A percentile compares a stretch with the other conserved stretches of the same genome.
These are phyloP conservation scores for Rhizopogon vinicolor DNA, from an alignment of 768 basidiomycete genomes.

Conservation along the genomic window DNA sequence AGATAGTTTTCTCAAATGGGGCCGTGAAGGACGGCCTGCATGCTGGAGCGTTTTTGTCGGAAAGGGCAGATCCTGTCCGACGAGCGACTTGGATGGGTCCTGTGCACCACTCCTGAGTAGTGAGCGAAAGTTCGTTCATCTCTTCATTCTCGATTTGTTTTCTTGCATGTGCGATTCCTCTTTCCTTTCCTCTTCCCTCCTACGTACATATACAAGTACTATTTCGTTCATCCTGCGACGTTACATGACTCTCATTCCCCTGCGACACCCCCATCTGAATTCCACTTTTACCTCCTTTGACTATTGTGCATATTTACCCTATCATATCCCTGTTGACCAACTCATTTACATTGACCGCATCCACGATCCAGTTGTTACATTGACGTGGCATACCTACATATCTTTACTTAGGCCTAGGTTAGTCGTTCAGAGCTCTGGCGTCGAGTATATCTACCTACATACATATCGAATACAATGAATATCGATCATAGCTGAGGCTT, in stretches of 20 bases:
- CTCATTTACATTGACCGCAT: not conserved
- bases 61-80: conserved; percentile 25
- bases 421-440: not conserved
- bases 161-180: not conserved
- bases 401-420: not conserved
- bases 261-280: not conserved
- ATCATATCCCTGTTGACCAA: not conserved
- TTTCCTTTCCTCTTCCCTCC: not conserved
- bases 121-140: not conserved
- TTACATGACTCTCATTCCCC: not conserved
- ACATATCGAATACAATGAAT: not conserved
- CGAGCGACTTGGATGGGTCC: conserved; percentile 25
- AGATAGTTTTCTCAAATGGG: not conserved
- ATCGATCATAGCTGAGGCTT: not conserved
- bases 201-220: not conserved
- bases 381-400: not conserved
- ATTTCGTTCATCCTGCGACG: not conserved
- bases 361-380: not conserved
- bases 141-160: not conserved
- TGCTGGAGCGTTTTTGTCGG: conserved; percentile 21
- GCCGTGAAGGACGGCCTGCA: conserved; percentile 23
- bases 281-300: not conserved
- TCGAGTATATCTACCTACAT: not conserved
- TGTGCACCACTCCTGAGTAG: not conserved
- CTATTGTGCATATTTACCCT: not conserved